Base-by-base conservation (phyloP, 139 green algal species). In the Volvox reticuliferus region DNA sequence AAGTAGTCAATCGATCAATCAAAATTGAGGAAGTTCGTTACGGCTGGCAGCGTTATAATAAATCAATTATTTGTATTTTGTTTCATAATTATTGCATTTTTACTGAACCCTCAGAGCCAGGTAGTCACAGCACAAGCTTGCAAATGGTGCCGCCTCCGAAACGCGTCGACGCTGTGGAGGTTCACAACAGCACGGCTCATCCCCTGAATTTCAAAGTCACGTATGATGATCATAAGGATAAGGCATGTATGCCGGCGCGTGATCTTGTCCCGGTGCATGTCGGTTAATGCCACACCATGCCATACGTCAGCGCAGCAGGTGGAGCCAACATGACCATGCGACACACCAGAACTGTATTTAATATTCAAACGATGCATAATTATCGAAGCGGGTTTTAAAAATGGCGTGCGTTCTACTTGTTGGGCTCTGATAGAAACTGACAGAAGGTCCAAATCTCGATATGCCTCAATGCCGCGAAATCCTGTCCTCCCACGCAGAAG, bases 201-300 rank as follows among this genome's bases (percentile, higher is more conserved):
- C 18, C 69, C 19, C 18, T 89, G 2, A 89, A 6, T 20, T 89
- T 89, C 44, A 89, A 71, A 16, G 85, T 67, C 3, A 75, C 76
- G 1, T 89, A 89, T 14, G 85, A 89, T 28, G 32, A 89, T 37
- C 85, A 89, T 16, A 89, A 89, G 18, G 69, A 82, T 22, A 69
- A 89, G 85, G 84, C 80, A n/a, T 0, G 44, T 21, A 16, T 21
- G 65, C 65, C 65, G 65, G 65, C 65, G 65, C 65, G 21, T 16
- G 65, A 30, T 24, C 65, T 30, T 30, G 9, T 73, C 2, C 3
- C 65, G 65, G 2, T 28, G 6, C 9, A 28, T 28, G 65, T 73
- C 65, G 65, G 65, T 73, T 73, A 28, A 73, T 9, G 65, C 44
- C 44, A 24, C 0, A 13, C n/a, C n/a, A n/a, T n/a, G n/a, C n/a